These are phyloP conservation scores for Xylaria sp. DNA, from an alignment of 2,329 filamentous ascomycete species.

Conservation along the genomic window DNA sequence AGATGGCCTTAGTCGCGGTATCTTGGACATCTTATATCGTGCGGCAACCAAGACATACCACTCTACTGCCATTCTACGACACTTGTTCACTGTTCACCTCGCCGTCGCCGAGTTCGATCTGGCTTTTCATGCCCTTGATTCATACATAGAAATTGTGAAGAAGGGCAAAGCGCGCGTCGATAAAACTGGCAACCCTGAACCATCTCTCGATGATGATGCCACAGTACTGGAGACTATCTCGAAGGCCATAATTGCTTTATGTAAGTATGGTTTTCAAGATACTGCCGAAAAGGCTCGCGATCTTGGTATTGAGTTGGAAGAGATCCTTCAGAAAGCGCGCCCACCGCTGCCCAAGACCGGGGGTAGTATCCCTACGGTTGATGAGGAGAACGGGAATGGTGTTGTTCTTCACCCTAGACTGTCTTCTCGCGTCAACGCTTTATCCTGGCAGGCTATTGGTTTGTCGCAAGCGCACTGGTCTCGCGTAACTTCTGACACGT, in stretches of 20 bases:
- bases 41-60: constrained; percentile 93
- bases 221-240: constrained; percentile 72
- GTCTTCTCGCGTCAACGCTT: constrained; percentile 56
- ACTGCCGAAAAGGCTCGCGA: constrained; percentile 75
- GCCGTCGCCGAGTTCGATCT: constrained; percentile 87
- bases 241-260: constrained; percentile 73
- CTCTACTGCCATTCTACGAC: constrained; percentile 79
- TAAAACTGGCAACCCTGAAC: constrained; percentile 67
- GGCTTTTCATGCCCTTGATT: constrained; percentile 84
- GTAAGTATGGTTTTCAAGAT: constrained; percentile 68
- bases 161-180: constrained; percentile 78
- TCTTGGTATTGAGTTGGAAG: constrained; percentile 65
- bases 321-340: constrained; percentile 62
- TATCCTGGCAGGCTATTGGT: constrained; percentile 79
- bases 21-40: constrained; percentile 84
- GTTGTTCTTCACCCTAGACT: constrained; percentile 41
- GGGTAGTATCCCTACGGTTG: constrained; percentile 30
- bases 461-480: constrained; percentile 85
- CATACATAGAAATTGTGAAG: constrained; percentile 82
- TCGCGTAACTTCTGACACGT: constrained; percentile 69
- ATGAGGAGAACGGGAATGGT: constrained; percentile 32
- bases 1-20: constrained; percentile 64
- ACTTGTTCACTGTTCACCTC: constrained; percentile 82
- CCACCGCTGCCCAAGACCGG: constrained; percentile 28
- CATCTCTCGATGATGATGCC: constrained; percentile 71